Evolutionary conservation across 306 rosid genomes (phyloP).

Genomic region (Trichosanthes cucumerina): DNA sequence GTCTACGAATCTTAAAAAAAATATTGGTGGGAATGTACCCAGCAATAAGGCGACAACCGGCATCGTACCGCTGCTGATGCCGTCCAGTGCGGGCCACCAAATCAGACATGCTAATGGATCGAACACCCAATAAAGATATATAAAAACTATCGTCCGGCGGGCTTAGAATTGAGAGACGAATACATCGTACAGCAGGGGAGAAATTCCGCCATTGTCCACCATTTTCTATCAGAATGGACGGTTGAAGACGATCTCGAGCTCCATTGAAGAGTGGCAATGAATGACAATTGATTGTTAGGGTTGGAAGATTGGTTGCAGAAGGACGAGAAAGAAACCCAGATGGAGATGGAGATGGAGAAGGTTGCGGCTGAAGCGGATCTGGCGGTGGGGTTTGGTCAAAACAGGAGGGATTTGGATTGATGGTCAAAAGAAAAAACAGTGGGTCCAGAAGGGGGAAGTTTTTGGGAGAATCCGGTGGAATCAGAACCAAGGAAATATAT

Average conservation of each 20-base stretch:
- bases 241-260: conserved; percentile 6
- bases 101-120: conserved; percentile 44
- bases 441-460: conserved; percentile 6
- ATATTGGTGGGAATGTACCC: conserved; percentile 34
- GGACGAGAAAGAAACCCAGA: neutral
- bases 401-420: conserved; percentile 7
- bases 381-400: conserved; percentile 34
- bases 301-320: conserved; percentile 3
- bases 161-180: neutral
- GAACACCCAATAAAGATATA: neutral
- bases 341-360: neutral
- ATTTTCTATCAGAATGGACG: neutral
- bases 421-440: conserved; percentile 23
- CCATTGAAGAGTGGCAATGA: conserved; percentile 10
- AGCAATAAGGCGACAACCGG: conserved; percentile 75
- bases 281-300: conserved; percentile 12
- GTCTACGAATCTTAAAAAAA: neutral
- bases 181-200: conserved; percentile 14
- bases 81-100: conserved; percentile 93
- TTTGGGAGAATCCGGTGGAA: neutral
- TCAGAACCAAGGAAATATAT: conserved; percentile 3
- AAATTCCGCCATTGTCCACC: conserved; percentile 16
- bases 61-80: conserved; percentile 69
- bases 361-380: conserved; percentile 34
- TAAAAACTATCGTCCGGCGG: neutral